Conservation (phyloP, 345 rosid genomes). For the Citrus trifoliata region DNA sequence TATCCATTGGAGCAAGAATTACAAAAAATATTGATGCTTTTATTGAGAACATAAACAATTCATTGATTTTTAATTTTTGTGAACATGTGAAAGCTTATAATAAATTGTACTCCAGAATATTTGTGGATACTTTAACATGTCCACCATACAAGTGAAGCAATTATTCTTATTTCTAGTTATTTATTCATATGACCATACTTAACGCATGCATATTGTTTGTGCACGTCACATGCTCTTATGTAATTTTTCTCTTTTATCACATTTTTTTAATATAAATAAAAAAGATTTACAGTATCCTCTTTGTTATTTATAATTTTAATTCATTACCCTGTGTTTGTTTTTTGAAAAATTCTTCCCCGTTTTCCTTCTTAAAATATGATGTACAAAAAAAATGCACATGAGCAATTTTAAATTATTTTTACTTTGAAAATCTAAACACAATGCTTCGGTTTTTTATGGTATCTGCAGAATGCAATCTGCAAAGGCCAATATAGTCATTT, state of each 20-base stretch:
- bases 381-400: too few relatives aligned
- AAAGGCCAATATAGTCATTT: background rate
- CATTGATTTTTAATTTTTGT: too few relatives aligned
- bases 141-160: background rate
- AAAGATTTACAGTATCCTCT: too few relatives aligned
- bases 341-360: too few relatives aligned
- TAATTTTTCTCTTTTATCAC: too few relatives aligned
- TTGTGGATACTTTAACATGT: background rate
- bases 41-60: conserved; percentile 58
- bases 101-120: background rate
- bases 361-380: too few relatives aligned
- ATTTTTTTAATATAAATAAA: too few relatives aligned
- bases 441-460: too few relatives aligned
- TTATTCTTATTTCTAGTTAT: background rate
- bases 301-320: too few relatives aligned
- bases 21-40: conserved; percentile 54
- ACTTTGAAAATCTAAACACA: background rate
- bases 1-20: conserved; percentile 71
- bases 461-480: too few relatives aligned
- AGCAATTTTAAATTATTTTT: background rate
- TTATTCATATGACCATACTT: background rate
- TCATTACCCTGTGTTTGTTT: too few relatives aligned
- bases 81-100: too few relatives aligned
- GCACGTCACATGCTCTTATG: background rate
- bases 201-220: background rate